Conservation (phyloP, 495 filamentous ascomycete genomes). For the Penicillium parvum region DNA sequence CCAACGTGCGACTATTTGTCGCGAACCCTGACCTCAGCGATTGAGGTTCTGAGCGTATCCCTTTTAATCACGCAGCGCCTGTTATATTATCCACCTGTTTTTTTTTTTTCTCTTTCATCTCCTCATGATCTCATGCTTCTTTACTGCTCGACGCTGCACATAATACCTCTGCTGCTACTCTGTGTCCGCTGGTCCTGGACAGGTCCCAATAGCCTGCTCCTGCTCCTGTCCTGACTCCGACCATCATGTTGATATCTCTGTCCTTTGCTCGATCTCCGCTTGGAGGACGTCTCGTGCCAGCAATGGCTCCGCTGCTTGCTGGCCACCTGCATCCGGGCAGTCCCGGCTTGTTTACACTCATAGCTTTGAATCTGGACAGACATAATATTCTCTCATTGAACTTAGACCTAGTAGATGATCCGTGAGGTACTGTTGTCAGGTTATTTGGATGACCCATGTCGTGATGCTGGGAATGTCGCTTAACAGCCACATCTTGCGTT, state of each 20-base stretch:
- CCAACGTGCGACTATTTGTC: slow-evolving; percentile 80
- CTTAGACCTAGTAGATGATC: too few species aligned
- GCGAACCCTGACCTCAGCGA: slow-evolving; percentile 86
- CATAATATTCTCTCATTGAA: too few species aligned
- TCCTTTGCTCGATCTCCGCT: slow-evolving; percentile 1
- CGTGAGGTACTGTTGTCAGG: too few species aligned
- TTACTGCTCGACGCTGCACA: slow-evolving; percentile 20
- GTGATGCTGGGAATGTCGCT: too few species aligned
- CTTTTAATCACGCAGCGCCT: slow-evolving; percentile 15
- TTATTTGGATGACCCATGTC: too few species aligned
- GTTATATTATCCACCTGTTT: slow-evolving; percentile 1
- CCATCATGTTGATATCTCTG: slow-evolving; percentile 17
- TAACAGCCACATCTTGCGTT: too few species aligned
- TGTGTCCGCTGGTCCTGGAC: slow-evolving; percentile 4
- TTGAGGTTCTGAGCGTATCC: slow-evolving; percentile 26
- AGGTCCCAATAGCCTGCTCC: slow-evolving; percentile 17
- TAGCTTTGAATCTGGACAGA: slow-evolving; percentile 12
- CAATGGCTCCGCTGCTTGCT: slow-evolving; percentile 2
- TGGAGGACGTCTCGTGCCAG: too few species aligned
- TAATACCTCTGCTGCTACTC: slow-evolving; percentile 20
- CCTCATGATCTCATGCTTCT: slow-evolving; percentile 13
- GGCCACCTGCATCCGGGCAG: slow-evolving; percentile 13
- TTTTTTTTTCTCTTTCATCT: slow-evolving; percentile 12
- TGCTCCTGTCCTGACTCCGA: too few species aligned
- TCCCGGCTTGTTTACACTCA: slow-evolving; percentile 5